A percentile compares a stretch with the other conserved stretches of the same genome.
Conservation (phyloP, 2,329 filamentous ascomycete genomes). For the Pyrenophora graminea region DNA sequence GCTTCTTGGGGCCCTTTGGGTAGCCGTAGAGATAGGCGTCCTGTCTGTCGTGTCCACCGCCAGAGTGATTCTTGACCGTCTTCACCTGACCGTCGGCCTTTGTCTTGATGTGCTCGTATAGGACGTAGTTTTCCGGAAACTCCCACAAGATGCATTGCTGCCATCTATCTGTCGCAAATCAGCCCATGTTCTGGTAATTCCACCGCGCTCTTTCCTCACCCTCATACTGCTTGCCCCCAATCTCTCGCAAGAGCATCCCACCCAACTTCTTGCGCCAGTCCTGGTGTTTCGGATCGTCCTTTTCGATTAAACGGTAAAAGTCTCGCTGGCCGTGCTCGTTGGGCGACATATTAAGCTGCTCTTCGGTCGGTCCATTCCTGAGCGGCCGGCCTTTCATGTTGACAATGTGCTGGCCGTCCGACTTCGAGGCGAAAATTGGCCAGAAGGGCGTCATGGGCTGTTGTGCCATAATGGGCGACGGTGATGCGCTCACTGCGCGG, state of each 20-base stretch:
- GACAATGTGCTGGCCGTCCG: constrained; percentile 56
- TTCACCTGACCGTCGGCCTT: constrained; percentile 54
- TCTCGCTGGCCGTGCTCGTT: constrained; percentile 59
- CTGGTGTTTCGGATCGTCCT: constrained; percentile 57
- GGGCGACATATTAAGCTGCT: constrained; percentile 58
- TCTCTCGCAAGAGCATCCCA: constrained; percentile 60
- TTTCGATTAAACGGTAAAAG: constrained; percentile 57
- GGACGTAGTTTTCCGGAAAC: constrained; percentile 60
- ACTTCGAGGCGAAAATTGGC: constrained; percentile 53
- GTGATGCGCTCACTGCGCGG: constrained; percentile 10
- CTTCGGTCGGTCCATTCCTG: constrained; percentile 57
- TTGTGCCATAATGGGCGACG: constrained; percentile 31
- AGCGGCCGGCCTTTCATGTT: constrained; percentile 54
- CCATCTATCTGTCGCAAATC: constrained; percentile 44
- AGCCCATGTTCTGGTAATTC: constrained; percentile 25
- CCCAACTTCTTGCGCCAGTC: constrained; percentile 64
- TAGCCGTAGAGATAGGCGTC: constrained; percentile 66
- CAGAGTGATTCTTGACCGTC: constrained; percentile 55
- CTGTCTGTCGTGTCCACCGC: constrained; percentile 58
- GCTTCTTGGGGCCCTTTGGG: constrained; percentile 60
- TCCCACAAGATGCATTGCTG: constrained; percentile 56
- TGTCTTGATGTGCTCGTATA: constrained; percentile 64
- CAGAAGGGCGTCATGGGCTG: constrained; percentile 52
- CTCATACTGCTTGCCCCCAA: constrained; percentile 47
- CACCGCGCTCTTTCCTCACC: constrained; percentile 19